phyloP scores from a whole-genome alignment of 345 rosid genomes.

The Viola odorata region DNA sequence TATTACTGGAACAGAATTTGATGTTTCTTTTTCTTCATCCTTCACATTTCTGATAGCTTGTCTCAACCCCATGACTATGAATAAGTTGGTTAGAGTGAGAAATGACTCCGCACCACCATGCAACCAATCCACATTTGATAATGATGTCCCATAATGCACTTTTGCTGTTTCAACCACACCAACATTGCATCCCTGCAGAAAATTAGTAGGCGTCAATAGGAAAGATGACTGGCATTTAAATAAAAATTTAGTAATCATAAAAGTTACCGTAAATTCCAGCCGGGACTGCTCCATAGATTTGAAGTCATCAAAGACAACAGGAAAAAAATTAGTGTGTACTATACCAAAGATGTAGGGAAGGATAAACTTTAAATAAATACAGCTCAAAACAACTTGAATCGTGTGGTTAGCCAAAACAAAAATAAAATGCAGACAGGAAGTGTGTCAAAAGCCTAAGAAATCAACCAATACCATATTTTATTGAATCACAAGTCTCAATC shows the following conservation, averaged over 20 bases:
- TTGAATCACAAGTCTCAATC: no score
- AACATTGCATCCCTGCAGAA: conserved; percentile 1
- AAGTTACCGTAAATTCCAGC: conserved; percentile 79
- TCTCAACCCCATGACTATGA: conserved; percentile 81
- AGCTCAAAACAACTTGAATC: not conserved
- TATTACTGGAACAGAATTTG: conserved; percentile 20
- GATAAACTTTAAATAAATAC: not conserved
- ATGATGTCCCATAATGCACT: conserved; percentile 78
- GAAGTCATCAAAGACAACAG: conserved; percentile 14
- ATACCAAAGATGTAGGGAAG: conserved; percentile 15
- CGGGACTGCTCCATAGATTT: conserved; percentile 54
- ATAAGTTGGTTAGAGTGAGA: conserved; percentile 76
- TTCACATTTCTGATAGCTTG: conserved; percentile 52
- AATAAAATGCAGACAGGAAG: not conserved
- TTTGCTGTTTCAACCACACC: conserved; percentile 50
- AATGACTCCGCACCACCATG: conserved; percentile 95
- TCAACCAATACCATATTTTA: no score
- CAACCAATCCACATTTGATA: conserved; percentile 89
- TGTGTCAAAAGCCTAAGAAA: not conserved
- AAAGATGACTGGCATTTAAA: not conserved
- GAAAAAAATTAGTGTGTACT: conserved; percentile 20
- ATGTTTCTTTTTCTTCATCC: conserved; percentile 23
- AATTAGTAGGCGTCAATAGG: not conserved
- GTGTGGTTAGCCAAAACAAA: not conserved
- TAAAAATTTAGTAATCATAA: conserved; percentile 12